Evolutionary conservation across 2,329 filamentous ascomycete genomes (phyloP).

Genomic region (Pestalotiopsis sp.): DNA sequence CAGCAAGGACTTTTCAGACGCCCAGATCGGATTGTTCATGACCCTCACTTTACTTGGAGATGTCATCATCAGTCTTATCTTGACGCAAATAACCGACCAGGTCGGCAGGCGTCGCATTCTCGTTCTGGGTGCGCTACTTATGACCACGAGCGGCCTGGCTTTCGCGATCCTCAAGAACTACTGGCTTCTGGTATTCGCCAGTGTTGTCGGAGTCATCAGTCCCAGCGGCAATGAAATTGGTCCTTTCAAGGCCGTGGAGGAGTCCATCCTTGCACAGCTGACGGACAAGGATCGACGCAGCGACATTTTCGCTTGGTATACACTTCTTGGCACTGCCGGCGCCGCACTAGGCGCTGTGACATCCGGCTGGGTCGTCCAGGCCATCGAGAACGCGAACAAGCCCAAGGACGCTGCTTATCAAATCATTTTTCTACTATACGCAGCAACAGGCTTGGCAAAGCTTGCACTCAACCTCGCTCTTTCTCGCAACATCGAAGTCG

Average conservation of each 20-base stretch:
- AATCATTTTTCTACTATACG: slow-evolving; percentile 53
- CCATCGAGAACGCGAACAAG: slow-evolving; percentile 37
- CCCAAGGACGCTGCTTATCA: background rate
- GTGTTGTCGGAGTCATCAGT: slow-evolving; percentile 43
- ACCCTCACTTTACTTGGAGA: slow-evolving; percentile 46
- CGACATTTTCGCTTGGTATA: slow-evolving; percentile 64
- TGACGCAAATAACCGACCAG: slow-evolving; percentile 43
- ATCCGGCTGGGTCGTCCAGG: slow-evolving; percentile 60
- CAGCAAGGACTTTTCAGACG: slow-evolving; percentile 38
- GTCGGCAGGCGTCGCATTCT: slow-evolving; percentile 41
- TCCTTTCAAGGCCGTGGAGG: slow-evolving; percentile 62
- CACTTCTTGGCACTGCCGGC: slow-evolving; percentile 58
- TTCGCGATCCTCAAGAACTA: slow-evolving; percentile 40
- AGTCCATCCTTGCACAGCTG: slow-evolving; percentile 58
- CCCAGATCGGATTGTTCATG: slow-evolving; percentile 47
- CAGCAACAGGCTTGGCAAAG: slow-evolving; percentile 57
- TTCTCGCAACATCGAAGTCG: no score
- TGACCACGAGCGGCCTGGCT: slow-evolving; percentile 40
- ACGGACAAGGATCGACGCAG: slow-evolving; percentile 44
- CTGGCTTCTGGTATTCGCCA: slow-evolving; percentile 42
- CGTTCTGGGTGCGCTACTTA: slow-evolving; percentile 38
- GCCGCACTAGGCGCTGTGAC: slow-evolving; percentile 60
- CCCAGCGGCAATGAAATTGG: slow-evolving; percentile 61
- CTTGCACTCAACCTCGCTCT: slow-evolving; percentile 30
- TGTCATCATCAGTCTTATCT: slow-evolving; percentile 44